Percentiles rank a stretch among this genome's conserved stretches.
Evolutionary conservation across 306 rosid species (phyloP).

Genomic region (Geum urbanum): DNA sequence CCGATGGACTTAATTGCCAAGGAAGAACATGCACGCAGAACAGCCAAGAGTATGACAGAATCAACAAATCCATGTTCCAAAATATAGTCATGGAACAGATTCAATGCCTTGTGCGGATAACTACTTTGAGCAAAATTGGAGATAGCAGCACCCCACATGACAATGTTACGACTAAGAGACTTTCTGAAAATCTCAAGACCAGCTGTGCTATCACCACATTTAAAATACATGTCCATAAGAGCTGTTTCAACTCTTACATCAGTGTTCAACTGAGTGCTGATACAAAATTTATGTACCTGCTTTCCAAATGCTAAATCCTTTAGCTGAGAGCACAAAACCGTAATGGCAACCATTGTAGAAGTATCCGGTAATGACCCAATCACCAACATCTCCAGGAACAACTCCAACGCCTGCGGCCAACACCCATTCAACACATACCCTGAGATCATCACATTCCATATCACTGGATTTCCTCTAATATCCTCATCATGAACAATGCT

Average conservation of each 20-base stretch:
- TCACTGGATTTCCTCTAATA: slow-evolving; percentile 23
- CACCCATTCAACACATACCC: slow-evolving; percentile 33
- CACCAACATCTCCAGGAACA: slow-evolving; percentile 30
- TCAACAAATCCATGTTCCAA: slow-evolving; percentile 25
- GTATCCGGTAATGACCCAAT: slow-evolving; percentile 26
- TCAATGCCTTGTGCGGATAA: slow-evolving; percentile 27
- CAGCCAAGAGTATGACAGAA: slow-evolving; percentile 34
- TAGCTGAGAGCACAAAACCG: slow-evolving; percentile 31
- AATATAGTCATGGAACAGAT: slow-evolving; percentile 21
- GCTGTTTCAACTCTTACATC: slow-evolving; percentile 39
- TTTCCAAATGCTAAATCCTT: slow-evolving; percentile 30
- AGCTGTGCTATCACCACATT: slow-evolving; percentile 25
- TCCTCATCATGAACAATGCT: slow-evolving; percentile 13
- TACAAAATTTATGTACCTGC: slow-evolving; percentile 32
- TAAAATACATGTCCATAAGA: slow-evolving; percentile 41
- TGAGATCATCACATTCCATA: slow-evolving; percentile 44
- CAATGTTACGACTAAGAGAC: slow-evolving; percentile 21
- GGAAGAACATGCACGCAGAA: slow-evolving; percentile 38
- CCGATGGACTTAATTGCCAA: slow-evolving; percentile 26
- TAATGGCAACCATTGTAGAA: slow-evolving; percentile 35
- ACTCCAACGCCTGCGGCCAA: slow-evolving; percentile 22
- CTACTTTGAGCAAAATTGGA: slow-evolving; percentile 25
- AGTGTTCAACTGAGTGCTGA: slow-evolving; percentile 16
- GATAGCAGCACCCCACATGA: slow-evolving; percentile 35
- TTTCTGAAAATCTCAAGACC: slow-evolving; percentile 26